Base-by-base conservation (phyloP, 768 basidiomycete genomes). In the Royoungia palumana region DNA sequence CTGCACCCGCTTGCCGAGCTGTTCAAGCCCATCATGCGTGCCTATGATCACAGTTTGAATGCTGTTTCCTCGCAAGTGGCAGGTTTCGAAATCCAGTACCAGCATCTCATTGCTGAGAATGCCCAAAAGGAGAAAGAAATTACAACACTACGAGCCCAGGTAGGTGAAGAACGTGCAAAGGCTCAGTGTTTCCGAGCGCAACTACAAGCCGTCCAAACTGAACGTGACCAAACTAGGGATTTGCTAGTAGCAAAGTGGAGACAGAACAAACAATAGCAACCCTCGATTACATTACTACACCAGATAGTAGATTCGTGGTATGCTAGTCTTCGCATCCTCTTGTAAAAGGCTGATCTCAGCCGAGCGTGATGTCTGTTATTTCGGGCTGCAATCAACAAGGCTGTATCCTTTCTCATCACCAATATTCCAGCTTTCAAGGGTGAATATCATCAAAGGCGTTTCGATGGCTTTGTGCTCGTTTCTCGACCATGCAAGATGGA, bases 401-500 rank as follows among this genome's bases (percentile, higher is more conserved):
- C 52, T 17, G 32, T 64, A 67, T 39, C 54, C 54, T 42, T 22
- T 61, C 37, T 55, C 52, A 16, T 49, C 35, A 1, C 37, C 52
- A 27, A 57, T 30, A 21, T 57, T 52, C 66, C 67, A 70, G 28
- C 68, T 70, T 35, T 66, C 64, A 16, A 67, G 12, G 5, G 56
- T 60, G 44, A 70, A 70, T 14, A 11, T 34, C 58, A 66, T 60
- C 40, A 24, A 17, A 0, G 66, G 64, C 5, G 66, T 58, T 21
- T 62, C 51, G n/a, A 64, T 42, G 27, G 19, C 57, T 37, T 49
- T 51, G 28, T 54, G 28, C 35, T 56, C 47, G 27, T 65, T 56
- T 30, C 36, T 49, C 8, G 57, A 53, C 59, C 62, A 66, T 39
- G 56, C 52, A 0, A 67, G 62, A 43, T 75, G 76, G 39, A 75